Evolutionary conservation across 2,329 filamentous ascomycete species (phyloP).

Genomic region (Trichoderma polysporum): DNA sequence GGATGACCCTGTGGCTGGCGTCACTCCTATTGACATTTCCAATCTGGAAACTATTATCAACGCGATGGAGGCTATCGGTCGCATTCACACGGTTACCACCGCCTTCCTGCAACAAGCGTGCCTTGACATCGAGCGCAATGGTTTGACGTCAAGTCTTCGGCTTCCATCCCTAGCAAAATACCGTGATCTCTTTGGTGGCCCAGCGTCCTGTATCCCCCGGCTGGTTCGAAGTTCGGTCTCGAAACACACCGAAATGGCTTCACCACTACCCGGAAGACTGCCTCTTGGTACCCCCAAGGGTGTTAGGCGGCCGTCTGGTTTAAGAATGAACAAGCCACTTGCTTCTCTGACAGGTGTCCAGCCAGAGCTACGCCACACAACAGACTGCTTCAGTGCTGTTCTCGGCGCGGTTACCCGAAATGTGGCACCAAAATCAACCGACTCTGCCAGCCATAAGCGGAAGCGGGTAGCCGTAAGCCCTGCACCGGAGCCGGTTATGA

Average conservation of each 20-base stretch:
- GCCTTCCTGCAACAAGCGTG: constrained; percentile 84
- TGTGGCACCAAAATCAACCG: constrained; percentile 24
- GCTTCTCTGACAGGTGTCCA: constrained; percentile 1
- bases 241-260: constrained; percentile 40
- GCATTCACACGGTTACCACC: constrained; percentile 71
- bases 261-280: constrained; percentile 46
- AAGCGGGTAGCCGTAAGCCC: constrained; percentile 33
- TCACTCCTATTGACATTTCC: constrained; percentile 45
- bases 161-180: constrained; percentile 39
- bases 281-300: constrained; percentile 36
- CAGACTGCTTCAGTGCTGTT: constrained; percentile 35
- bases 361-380: background rate
- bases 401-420: constrained; percentile 37
- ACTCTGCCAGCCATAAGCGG: constrained; percentile 33
- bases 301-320: background rate
- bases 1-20: constrained; percentile 59
- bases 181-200: constrained; percentile 31
- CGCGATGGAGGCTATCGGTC: constrained; percentile 75
- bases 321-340: constrained; percentile 20
- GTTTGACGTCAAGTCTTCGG: constrained; percentile 37
- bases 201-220: constrained; percentile 45
- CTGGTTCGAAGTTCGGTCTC: constrained; percentile 48
- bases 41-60: constrained; percentile 73
- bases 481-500: constrained; percentile 23
- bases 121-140: constrained; percentile 68